Conservation (phyloP, 441 rosid species). For the Populus trichocarpa region DNA sequence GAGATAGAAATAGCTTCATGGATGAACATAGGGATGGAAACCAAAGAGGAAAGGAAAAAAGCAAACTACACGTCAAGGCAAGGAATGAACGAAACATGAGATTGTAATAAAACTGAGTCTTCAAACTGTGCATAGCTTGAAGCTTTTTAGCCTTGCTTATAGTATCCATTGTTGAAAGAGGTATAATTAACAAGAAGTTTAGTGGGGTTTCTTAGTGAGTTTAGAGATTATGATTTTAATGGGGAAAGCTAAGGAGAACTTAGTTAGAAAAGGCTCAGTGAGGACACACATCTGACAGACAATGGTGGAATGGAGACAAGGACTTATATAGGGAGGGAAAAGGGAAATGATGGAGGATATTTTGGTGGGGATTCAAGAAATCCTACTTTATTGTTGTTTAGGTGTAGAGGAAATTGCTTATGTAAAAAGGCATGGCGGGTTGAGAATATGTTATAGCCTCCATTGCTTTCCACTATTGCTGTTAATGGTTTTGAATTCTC, state of each 20-base stretch:
- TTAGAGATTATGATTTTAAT: background rate
- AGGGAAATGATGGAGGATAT: constrained; percentile 19
- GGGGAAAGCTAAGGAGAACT: background rate
- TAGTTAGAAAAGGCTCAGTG: background rate
- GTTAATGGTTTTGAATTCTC: constrained; percentile 31
- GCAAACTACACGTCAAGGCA: constrained; percentile 24
- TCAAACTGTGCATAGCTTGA: constrained; percentile 28
- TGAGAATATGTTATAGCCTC: constrained; percentile 22
- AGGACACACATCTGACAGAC: constrained; percentile 20
- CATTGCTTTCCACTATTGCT: constrained; percentile 9
- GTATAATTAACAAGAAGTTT: background rate
- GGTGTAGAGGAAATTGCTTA: constrained; percentile 6
- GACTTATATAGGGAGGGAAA: constrained; percentile 31
- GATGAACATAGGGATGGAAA: constrained; percentile 21
- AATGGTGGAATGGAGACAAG: constrained; percentile 19
- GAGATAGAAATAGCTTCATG: constrained; percentile 19
- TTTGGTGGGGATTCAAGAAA: constrained; percentile 23
- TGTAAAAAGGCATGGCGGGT: constrained; percentile 21
- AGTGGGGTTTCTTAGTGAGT: background rate
- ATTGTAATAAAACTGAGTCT: constrained; percentile 19
- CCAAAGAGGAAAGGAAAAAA: constrained; percentile 26
- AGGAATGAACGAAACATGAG: constrained; percentile 16
- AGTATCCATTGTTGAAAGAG: constrained; percentile 21
- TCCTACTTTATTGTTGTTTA: constrained; percentile 6
- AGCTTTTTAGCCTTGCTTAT: constrained; percentile 19